Base-by-base conservation (phyloP, 2,329 filamentous ascomycete genomes). In the Talaromyces sp. region DNA sequence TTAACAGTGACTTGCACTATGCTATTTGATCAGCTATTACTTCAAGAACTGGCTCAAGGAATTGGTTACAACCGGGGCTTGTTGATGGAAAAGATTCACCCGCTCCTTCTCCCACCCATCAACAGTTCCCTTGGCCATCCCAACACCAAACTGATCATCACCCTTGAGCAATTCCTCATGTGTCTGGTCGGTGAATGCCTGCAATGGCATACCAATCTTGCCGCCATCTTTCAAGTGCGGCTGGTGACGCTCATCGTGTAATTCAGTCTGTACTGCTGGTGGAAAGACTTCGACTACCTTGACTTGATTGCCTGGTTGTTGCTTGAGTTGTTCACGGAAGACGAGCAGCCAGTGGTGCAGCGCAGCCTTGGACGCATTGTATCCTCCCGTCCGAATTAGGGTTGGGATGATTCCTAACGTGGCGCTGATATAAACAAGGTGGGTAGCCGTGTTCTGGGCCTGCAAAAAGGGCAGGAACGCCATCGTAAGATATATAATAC, bases 281-380 rank as follows among this genome's bases (percentile, higher is more conserved):
- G 84, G 84, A 63, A 82, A 83, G 10, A 86, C 76, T 71, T 86
- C 84, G 43, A 86, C 74, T n/a, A 86, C 79, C 66, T 84, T 83
- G 69, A 86, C 77, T 56, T 82, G 80, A 4, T 78, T 79, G 0
- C 78, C 78, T 1, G 69, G 68, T 0, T 68, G 69, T 13, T 65
- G 68, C 52, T 78, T 78, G 39, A 87, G 68, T 70, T 86, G 84
- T 66, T 83, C 78, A 1, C 84, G 79, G 39, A 86, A 75, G 6
- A 77, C 78, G 5, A 86, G 75, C 25, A 86, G 78, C 73, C 83
- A 84, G 67, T 84, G 81, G 68, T 86, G 84, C 57, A 86, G 71
- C 0, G 84, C 85, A 0, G 84, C 84, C 72, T 86, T 86, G 43
- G 80, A 79, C 1, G 84, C 84, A 67, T 82, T 84, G 73, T 86